Evolutionary conservation across 768 basidiomycete species (phyloP).

Genomic region (Sarcomyxa edulis): DNA sequence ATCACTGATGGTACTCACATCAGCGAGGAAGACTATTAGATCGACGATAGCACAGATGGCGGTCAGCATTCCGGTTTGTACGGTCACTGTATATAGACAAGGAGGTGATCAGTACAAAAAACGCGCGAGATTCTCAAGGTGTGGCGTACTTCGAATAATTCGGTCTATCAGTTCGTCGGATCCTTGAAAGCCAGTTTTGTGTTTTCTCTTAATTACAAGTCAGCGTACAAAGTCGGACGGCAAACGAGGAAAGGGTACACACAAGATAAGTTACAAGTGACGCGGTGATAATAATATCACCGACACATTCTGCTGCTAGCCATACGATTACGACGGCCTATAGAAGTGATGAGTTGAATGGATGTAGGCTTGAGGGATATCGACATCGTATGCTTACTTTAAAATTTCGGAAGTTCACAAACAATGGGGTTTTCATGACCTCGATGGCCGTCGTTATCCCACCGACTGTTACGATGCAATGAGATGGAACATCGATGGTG

Average conservation of each 20-base stretch:
- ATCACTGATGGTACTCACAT: constrained; percentile 13
- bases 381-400: constrained; percentile 17
- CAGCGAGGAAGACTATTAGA: constrained; percentile 25
- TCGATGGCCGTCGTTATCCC: constrained; percentile 23
- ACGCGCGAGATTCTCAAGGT: neutral
- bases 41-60: constrained; percentile 27
- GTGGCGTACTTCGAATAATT: constrained; percentile 31
- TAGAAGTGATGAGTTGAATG: neutral
- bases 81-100: constrained; percentile 25
- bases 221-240: neutral
- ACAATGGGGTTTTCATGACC: constrained; percentile 15
- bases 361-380: constrained; percentile 12
- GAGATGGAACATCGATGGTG: neutral
- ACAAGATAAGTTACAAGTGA: constrained; percentile 41
- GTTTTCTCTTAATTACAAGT: constrained; percentile 20
- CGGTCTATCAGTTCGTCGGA: constrained; percentile 38
- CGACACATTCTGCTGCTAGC: constrained; percentile 34
- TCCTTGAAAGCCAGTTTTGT: constrained; percentile 35
- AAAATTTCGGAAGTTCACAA: constrained; percentile 22
- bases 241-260: constrained; percentile 5
- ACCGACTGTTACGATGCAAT: constrained; percentile 13
- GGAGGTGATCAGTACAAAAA: neutral
- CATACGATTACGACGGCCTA: constrained; percentile 29
- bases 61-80: constrained; percentile 31
- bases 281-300: constrained; percentile 36